Evolutionary conservation across 1,139 yeast genomes (phyloP), one percentile per base, ranked within the genome.

Genomic region (Diutina neorugosa): DNA sequence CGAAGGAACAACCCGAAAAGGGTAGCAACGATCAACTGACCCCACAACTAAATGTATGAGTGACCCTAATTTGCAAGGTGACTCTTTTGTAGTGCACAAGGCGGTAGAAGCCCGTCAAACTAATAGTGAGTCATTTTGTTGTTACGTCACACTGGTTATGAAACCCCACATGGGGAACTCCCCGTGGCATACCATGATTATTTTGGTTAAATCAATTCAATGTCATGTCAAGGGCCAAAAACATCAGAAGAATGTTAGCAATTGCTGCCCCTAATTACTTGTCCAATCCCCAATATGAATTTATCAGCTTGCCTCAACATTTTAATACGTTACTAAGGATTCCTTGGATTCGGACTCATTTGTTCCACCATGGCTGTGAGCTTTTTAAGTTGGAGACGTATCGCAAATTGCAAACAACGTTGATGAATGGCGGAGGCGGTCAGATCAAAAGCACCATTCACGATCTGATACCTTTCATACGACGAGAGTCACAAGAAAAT

Each of bases 311-410:
- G 6, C 50, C 50, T n/a, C 19, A 16, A 14, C 50, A 46, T 46
- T 46, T 46, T 37, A 23, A 27, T 27, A 12, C 40, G 7, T 23
- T 46, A 6, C 27, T 46, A 27, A 27, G 40, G 19, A 46, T 27
- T 18, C 50, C 50, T 9, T 46, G 50, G 50, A 23, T 46, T n/a
- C 16, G 50, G n/a, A 46, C 50, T 11, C 50, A 46, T 16, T 16
- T 46, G 14, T 46, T n/a, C 18, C 50, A 46, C 21, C 37, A 14
- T 16, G 50, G 50, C 1, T 46, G 50, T 46, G 50, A 46, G 19
- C 16, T 46, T 7, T 46, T 46, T n/a, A 46, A 46, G 25, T 27
- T 46, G 50, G 50, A 46, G 14, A 46, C 50, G 1, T 46, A 46
- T 19, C 50, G 50, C 9, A 46, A 46, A 19, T 16, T 46, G n/a